Evolutionary conservation across 2,329 filamentous ascomycete genomes (phyloP).

Genomic region (Ophiostoma novo-ulmi): DNA sequence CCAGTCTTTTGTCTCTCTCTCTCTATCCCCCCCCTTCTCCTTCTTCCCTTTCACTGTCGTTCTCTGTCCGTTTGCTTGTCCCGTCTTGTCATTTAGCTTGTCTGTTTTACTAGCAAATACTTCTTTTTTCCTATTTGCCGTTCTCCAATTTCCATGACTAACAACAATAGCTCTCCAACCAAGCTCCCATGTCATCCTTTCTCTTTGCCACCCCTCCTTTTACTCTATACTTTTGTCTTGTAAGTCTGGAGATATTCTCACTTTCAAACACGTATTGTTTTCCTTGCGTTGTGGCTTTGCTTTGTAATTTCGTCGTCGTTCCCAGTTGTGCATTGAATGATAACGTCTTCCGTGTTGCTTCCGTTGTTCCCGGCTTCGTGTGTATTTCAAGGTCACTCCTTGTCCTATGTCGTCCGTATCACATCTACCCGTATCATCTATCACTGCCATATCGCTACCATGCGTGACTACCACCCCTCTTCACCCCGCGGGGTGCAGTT

Average conservation of each 20-base stretch:
- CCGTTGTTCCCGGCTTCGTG: not conserved
- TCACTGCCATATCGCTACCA: not conserved
- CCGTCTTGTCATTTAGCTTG: not conserved
- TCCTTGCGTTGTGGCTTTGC: not conserved
- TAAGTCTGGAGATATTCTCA: not conserved
- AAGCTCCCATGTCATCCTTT: not conserved
- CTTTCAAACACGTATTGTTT: not conserved
- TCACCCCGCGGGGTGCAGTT: not conserved
- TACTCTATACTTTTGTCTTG: not conserved
- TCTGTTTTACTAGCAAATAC: not conserved
- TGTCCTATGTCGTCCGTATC: not conserved
- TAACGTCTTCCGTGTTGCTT: not conserved
- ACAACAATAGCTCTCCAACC: conserved; percentile 1
- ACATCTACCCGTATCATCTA: not conserved
- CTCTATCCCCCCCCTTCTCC: not conserved
- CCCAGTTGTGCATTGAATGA: not conserved
- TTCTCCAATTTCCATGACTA: conserved; percentile 4
- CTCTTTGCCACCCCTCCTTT: not conserved
- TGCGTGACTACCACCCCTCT: not conserved
- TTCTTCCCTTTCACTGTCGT: not conserved
- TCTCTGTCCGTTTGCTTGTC: not conserved
- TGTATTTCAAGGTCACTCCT: not conserved
- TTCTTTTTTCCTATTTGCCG: not conserved
- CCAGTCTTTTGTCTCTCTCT: not conserved
- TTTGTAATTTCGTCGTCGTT: not conserved